These are phyloP conservation scores for Isochrysis galbana DNA, from an alignment of 78 protist species.

Conservation along the genomic window DNA sequence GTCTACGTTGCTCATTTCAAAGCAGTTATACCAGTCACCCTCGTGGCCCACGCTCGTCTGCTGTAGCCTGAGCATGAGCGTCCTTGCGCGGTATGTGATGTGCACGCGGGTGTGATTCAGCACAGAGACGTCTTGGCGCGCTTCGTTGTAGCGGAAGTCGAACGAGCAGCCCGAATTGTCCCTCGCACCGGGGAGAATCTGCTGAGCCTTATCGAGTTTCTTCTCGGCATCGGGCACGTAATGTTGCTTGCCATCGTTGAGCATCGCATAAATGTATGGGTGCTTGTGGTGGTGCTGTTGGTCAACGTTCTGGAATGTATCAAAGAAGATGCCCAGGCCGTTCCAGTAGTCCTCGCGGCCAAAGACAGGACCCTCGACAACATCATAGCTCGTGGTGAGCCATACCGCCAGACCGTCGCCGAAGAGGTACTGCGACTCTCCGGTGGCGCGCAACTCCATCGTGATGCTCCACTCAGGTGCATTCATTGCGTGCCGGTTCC, in stretches of 20 bases:
- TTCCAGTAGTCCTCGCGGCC: conserved; percentile 7
- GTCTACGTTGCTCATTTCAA: background rate
- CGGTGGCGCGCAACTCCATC: background rate
- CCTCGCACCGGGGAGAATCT: background rate
- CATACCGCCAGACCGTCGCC: conserved; percentile 25
- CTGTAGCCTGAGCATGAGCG: background rate
- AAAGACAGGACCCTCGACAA: background rate
- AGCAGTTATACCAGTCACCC: background rate
- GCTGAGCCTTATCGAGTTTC: background rate
- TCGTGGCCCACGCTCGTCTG: background rate
- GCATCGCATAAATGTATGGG: background rate
- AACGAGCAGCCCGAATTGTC: conserved; percentile 16
- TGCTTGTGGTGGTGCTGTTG: background rate
- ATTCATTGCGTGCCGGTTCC: background rate
- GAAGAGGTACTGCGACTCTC: background rate
- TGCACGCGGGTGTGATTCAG: conserved; percentile 2
- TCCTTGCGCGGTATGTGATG: background rate
- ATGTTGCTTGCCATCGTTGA: background rate
- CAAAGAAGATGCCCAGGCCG: conserved; percentile 34
- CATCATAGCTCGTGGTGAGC: background rate
- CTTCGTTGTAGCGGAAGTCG: background rate
- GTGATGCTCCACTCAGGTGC: background rate
- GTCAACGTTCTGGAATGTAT: conserved; percentile 4
- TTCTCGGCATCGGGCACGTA: background rate
- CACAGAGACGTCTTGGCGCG: background rate